Base-by-base conservation (phyloP, 176 grass and related monocot genomes). In the Phyllostachys edulis region DNA sequence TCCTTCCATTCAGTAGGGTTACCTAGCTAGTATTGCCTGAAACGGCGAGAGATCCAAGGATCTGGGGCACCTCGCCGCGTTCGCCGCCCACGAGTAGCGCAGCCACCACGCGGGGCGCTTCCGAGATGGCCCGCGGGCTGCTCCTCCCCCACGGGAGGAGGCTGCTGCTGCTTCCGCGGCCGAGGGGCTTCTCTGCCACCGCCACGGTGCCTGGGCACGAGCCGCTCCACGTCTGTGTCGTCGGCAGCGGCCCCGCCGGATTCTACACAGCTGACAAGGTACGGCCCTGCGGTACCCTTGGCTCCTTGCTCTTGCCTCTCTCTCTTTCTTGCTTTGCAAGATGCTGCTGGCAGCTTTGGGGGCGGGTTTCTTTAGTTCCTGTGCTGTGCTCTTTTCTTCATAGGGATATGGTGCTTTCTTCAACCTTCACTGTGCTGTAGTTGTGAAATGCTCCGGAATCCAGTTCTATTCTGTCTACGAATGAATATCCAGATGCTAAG, bases 181-280 rank as follows among this genome's bases (percentile, higher is more conserved):
- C 37, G 38, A 90, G 34, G 80, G 36, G 80, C 11, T 89, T 92
- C 83, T 92, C 87, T n/a, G 23, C 75, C 12, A 70, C 67, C 77
- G 20, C 81, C 24, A 54, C 57, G 34, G 29, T 61, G 29, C 55
- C 65, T 76, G 52, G 16, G 9, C 29, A 23, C 17, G 80, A 81
- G 67, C 91, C 73, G 17, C 96, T 98, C 73, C 91, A 78, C 78
- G 89, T 95, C 57, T 98, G 96, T 73, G 46, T 98, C 41, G 91
- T 98, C 10, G 93, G 96, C 14, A 94, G 93, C 17, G 96, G 93
- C 7, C 96, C 93, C 14, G 96, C 96, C 1, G 96, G 96, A 3
- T 98, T 95, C 91, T 98, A 95, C 93, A 98, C 91, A 5, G 96
- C 93, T 8, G 91, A 94, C n/a, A 94, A 93, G 91, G 93, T 98